Percentiles rank a stretch among this genome's conserved stretches.
Evolutionary conservation across 2,329 filamentous ascomycete genomes (phyloP).

Genomic region (Botrytis medusae): DNA sequence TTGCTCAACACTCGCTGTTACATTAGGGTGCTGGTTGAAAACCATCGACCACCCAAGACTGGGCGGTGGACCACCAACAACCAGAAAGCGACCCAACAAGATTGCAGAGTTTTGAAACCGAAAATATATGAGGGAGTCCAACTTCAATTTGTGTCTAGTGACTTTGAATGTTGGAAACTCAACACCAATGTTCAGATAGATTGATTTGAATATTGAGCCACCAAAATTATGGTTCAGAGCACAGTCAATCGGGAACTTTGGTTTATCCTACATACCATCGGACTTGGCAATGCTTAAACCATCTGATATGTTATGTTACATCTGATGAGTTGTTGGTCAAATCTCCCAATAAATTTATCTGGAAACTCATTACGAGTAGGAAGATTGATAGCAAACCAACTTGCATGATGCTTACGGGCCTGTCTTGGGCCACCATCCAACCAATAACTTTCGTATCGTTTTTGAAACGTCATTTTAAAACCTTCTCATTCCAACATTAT

Average conservation of each 20-base stretch:
- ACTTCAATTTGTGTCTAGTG: too few species aligned
- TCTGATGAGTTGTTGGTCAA: neutral
- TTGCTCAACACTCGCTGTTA: neutral
- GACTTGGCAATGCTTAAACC: neutral
- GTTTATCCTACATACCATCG: neutral
- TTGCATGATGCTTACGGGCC: neutral
- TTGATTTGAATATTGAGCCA: neutral
- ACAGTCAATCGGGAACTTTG: neutral
- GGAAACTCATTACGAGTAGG: neutral
- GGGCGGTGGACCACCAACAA: neutral
- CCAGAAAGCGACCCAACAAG: neutral
- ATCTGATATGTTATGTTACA: neutral
- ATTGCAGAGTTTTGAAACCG: neutral
- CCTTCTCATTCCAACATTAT: neutral
- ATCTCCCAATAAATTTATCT: neutral
- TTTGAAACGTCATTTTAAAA: neutral
- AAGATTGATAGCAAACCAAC: neutral
- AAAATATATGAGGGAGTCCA: neutral
- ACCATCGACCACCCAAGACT: neutral
- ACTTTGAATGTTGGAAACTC: neutral
- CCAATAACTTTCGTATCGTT: neutral
- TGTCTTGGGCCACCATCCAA: neutral
- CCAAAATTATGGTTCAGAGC: neutral
- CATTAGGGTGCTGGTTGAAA: neutral
- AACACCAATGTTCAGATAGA: neutral